Evolutionary conservation across 345 rosid genomes (phyloP).

Genomic region (Populus nigra): DNA sequence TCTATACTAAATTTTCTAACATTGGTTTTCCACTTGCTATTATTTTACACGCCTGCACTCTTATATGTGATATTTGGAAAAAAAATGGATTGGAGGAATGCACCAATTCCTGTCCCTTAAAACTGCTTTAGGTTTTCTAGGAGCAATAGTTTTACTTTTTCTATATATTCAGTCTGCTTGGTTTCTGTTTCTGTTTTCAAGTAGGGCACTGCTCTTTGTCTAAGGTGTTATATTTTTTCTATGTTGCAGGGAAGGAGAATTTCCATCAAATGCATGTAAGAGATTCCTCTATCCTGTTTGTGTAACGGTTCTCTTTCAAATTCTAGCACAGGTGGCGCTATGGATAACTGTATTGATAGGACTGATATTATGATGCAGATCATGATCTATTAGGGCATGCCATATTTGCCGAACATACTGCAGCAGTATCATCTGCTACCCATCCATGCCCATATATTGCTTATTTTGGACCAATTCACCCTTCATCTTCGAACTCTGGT

Average conservation of each 20-base stretch:
- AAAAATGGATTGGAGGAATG: not conserved
- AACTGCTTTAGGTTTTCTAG: not conserved
- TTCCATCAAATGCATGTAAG: slow-evolving; percentile 80
- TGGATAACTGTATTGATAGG: slow-evolving; percentile 18
- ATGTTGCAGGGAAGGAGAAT: slow-evolving; percentile 76
- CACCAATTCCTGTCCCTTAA: not conserved
- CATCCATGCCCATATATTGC: slow-evolving; percentile 93
- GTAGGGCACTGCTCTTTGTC: not conserved
- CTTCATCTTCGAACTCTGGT: slow-evolving; percentile 68
- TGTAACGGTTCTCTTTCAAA: slow-evolving; percentile 10
- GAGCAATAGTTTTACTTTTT: not conserved
- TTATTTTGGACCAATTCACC: slow-evolving; percentile 81
- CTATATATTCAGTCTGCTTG: not conserved
- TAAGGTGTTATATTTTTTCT: slow-evolving; percentile 2
- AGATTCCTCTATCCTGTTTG: slow-evolving; percentile 18
- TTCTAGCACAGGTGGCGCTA: not conserved
- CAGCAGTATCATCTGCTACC: slow-evolving; percentile 60
- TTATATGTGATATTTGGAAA: not conserved
- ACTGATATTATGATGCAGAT: slow-evolving; percentile 52
- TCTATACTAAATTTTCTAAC: slow-evolving; percentile 3
- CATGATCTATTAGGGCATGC: slow-evolving; percentile 68
- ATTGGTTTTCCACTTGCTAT: not conserved
- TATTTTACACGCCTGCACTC: not conserved
- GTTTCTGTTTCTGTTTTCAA: slow-evolving; percentile 15
- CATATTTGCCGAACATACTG: slow-evolving; percentile 64